These are phyloP conservation scores for Jackrogersella multiformis DNA, from an alignment of 495 filamentous ascomycete genomes.

Conservation along the genomic window DNA sequence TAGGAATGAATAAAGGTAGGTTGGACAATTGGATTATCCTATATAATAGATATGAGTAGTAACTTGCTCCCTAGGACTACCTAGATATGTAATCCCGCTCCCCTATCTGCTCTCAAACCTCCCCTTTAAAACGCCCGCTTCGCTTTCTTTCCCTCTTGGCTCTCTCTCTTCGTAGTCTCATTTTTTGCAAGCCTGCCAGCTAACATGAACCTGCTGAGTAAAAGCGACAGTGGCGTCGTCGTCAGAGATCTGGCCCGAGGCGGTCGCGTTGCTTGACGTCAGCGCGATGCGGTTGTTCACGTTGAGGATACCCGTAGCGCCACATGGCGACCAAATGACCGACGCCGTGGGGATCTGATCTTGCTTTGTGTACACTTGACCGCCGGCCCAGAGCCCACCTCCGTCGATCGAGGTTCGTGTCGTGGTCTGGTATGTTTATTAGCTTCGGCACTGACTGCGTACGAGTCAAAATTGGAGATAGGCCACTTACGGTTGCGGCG, in stretches of 20 bases:
- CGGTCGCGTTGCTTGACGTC: slow-evolving; percentile 54
- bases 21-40: no score
- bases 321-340: slow-evolving; percentile 66
- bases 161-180: no score
- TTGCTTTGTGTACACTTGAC: slow-evolving; percentile 67
- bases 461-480: not conserved
- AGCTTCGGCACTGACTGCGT: not conserved
- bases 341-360: slow-evolving; percentile 62
- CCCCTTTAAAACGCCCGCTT: no score
- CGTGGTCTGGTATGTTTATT: slow-evolving; percentile 49
- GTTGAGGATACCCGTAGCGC: slow-evolving; percentile 65
- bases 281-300: slow-evolving; percentile 68
- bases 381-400: slow-evolving; percentile 55
- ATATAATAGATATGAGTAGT: no score
- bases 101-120: no score
- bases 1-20: no score
- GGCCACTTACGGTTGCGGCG: slow-evolving; percentile 47
- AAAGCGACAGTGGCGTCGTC: slow-evolving; percentile 66
- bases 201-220: slow-evolving; percentile 64
- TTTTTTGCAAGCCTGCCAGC: slow-evolving; percentile 60
- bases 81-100: no score
- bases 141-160: slow-evolving; percentile 7
- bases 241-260: slow-evolving; percentile 60
- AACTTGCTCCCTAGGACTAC: no score
- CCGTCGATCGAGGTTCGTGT: slow-evolving; percentile 60